Base-by-base conservation (phyloP, 108 stramenopile genomes). In the Nitzschia sp. region DNA sequence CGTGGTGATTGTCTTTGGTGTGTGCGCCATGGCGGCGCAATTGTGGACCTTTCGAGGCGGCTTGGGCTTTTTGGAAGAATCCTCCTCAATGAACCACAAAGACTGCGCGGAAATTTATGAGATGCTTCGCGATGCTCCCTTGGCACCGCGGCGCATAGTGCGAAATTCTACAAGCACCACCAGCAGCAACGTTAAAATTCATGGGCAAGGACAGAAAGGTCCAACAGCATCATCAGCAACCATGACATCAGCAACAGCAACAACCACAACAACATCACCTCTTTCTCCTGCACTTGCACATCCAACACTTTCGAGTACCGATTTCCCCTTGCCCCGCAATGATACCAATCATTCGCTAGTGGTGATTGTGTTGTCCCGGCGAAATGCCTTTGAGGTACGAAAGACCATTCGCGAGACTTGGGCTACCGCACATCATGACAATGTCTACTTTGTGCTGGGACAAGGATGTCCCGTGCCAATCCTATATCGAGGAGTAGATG, bases 381-480 rank as follows among this genome's bases (percentile, higher is more conserved):
- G 68, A 1, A 44, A 69, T 17, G 34, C 29, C n/a, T 75, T 69
- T 41, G 33, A 30, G 8, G 30, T 21, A 26, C 74, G 74, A 41
- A 32, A 62, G 34, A 35, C 47, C 13, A 70, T 75, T 32, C 74
- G 74, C 17, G 31, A 62, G 11, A 69, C 74, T 26, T 75, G 74
- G 74, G 74, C 68, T 34, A 21, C n/a, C 1, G 19, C 22, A 22
- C 33, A 75, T 29, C 31, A 45, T n/a, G 16, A 36, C n/a, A 63
- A 69, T 55, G 59, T 75, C 15, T 69, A 63, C 17, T 75, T 75
- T 47, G 74, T 75, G 15, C 17, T 75, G 2, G 74, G 74, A 16
- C 33, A 53, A 63, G 26, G 21, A 17, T 65, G 72, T 48, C 15
- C 55, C 1, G 58, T 66, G 5, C 72, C 63, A 6, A 15, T 30